Percentiles rank a stretch among this genome's conserved stretches.
phyloP scores from a whole-genome alignment of 140 eudicot genomes.

The Bidens hawaiensis region DNA sequence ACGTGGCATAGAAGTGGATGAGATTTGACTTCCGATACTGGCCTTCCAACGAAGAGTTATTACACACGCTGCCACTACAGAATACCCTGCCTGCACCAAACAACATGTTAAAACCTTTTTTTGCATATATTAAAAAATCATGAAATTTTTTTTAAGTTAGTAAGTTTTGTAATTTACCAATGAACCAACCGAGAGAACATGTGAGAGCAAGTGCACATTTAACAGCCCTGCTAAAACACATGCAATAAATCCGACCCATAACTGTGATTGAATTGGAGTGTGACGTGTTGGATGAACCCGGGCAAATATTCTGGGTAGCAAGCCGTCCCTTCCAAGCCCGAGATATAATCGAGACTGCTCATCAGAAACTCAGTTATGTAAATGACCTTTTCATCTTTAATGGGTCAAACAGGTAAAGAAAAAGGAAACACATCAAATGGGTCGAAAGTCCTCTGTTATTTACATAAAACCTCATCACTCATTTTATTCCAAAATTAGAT shows the following conservation, averaged over 20 bases:
- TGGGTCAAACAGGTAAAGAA: not conserved
- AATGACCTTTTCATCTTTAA: not conserved
- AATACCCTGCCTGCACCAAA: conserved; percentile 86
- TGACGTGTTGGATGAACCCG: conserved; percentile 76
- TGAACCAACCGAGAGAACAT: conserved; percentile 90
- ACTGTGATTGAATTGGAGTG: conserved; percentile 86
- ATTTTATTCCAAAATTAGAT: too few species aligned
- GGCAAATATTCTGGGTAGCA: conserved; percentile 70
- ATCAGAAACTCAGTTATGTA: conserved; percentile 5
- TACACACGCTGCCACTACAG: conserved; percentile 97
- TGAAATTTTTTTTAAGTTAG: not conserved
- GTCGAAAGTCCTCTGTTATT: not conserved
- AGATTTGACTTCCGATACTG: conserved; percentile 32
- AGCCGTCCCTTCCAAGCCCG: conserved; percentile 96
- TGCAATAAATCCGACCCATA: conserved; percentile 94
- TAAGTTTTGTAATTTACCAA: conserved; percentile 39
- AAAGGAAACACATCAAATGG: not conserved
- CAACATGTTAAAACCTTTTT: conserved; percentile 2
- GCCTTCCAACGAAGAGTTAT: conserved; percentile 83
- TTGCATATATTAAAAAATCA: not conserved
- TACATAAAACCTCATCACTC: not conserved
- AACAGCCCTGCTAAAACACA: conserved; percentile 69
- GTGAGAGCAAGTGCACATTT: conserved; percentile 83
- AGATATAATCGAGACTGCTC: conserved; percentile 87
- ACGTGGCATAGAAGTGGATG: conserved; percentile 34